These are phyloP conservation scores for Alnus rubra DNA, from an alignment of 306 rosid species.

Conservation along the genomic window DNA sequence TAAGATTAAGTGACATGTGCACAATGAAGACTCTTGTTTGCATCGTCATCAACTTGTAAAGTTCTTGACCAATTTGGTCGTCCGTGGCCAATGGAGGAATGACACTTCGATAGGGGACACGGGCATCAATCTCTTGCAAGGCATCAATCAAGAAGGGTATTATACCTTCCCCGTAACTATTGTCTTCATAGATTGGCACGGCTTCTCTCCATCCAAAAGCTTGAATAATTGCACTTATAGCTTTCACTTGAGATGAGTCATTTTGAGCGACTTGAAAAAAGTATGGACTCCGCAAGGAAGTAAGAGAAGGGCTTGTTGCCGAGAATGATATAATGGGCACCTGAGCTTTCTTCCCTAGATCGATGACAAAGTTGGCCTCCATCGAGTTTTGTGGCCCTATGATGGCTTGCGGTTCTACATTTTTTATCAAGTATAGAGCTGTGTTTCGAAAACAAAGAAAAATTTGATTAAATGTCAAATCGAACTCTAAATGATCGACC, in stretches of 20 bases:
- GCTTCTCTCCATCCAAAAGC: conserved; percentile 38
- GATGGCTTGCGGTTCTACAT: conserved; percentile 44
- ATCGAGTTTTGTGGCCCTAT: conserved; percentile 38
- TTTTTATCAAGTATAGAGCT: conserved; percentile 50
- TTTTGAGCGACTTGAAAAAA: conserved; percentile 28
- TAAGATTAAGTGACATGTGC: conserved; percentile 20
- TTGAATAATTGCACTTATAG: conserved; percentile 27
- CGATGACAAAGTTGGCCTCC: conserved; percentile 33
- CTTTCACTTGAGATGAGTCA: conserved; percentile 36
- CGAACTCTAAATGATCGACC: background rate
- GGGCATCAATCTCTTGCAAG: conserved; percentile 24
- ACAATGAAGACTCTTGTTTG: conserved; percentile 36
- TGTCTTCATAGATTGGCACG: conserved; percentile 34
- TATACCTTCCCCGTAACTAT: conserved; percentile 23
- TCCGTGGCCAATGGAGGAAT: conserved; percentile 23
- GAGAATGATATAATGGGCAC: conserved; percentile 48
- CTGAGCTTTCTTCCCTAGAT: conserved; percentile 28
- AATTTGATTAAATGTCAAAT: background rate
- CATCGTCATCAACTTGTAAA: conserved; percentile 31
- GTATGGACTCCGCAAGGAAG: conserved; percentile 23
- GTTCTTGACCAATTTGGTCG: conserved; percentile 27
- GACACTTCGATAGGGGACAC: conserved; percentile 26
- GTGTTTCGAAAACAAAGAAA: background rate
- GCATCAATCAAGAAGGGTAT: conserved; percentile 35
- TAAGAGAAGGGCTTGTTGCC: conserved; percentile 36